Base-by-base conservation (phyloP, 345 rosid genomes). In the Rhodamnia argentea region DNA sequence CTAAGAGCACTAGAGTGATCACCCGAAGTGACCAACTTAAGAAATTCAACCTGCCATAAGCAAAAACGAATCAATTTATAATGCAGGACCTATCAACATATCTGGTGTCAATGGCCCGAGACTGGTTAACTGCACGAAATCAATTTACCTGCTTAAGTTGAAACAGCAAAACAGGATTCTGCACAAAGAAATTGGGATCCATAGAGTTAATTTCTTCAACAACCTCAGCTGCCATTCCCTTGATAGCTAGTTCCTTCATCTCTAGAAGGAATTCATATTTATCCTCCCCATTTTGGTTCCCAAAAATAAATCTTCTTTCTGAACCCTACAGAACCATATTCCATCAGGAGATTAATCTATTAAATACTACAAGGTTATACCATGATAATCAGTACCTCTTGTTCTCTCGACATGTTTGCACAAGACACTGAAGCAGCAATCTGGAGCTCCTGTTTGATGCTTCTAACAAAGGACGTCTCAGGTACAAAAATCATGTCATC, bases 221-320 rank as follows among this genome's bases (percentile, higher is more conserved):
- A 88, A 94, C 96, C 91, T 97, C 98, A 60, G 94, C 93, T 83
- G 95, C 92, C 99, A 96, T 93, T 91, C 98, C 99, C 90, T 87
- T 92, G 89, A 92, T 89, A 85, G 95, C 94, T 86, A 96, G 91
- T 87, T 95, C 98, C 92, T 96, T 97, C 93, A 97, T 89, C 86
- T 93, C 92, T 83, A 97, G 90, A 76, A 94, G 88, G 91, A 94
- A 89, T 89, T 97, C 96, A 88, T 89, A 94, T 88, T 92, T 95
- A 83, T 91, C 94, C 86, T 91, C 95, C 87, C 83, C 85, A 56
- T 47, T 85, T 53, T 54, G 76, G 83, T 75, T 44, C 85, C 89
- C 88, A 50, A 52, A 57, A 29, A 37, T 74, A 70, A 83, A 88
- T 58, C 84, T 59, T 42, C 87, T 88, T 37, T 88, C 93, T 37